Evolutionary conservation across 2,329 filamentous ascomycete species (phyloP).

Genomic region (Diaporthe sp.): DNA sequence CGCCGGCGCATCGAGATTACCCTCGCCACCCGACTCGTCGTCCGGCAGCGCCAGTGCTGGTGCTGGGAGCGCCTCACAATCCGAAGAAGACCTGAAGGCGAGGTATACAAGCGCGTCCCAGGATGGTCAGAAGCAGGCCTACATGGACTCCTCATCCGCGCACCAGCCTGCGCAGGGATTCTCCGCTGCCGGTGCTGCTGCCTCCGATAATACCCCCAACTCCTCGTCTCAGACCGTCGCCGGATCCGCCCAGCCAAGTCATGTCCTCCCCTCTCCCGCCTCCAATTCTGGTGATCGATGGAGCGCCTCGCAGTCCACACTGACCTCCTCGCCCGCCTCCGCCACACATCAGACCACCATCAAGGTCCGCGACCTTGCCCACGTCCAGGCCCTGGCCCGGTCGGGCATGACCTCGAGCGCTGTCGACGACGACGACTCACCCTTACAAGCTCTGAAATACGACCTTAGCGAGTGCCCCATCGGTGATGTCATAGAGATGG

Average conservation of each 20-base stretch:
- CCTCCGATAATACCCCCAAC: conserved; percentile 48
- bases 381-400: conserved; percentile 89
- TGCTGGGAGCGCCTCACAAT: conserved; percentile 41
- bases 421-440: conserved; percentile 64
- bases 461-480: conserved; percentile 99
- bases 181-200: conserved; percentile 41
- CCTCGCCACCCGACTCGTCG: conserved; percentile 67
- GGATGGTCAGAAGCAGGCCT: conserved; percentile 43
- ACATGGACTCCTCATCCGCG: conserved; percentile 41
- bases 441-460: conserved; percentile 75
- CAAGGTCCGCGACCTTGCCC: conserved; percentile 87
- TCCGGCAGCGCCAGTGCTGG: conserved; percentile 55
- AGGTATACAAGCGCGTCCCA: conserved; percentile 41
- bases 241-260: conserved; percentile 39
- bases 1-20: conserved; percentile 61
- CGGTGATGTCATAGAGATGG: conserved; percentile 98
- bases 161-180: conserved; percentile 41
- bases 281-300: conserved; percentile 49
- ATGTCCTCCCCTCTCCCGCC: conserved; percentile 51
- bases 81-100: conserved; percentile 40
- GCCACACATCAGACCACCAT: conserved; percentile 68
- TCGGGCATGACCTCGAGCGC: conserved; percentile 77
- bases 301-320: conserved; percentile 41
- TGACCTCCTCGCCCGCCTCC: conserved; percentile 49
- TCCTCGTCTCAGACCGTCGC: conserved; percentile 39